Percentiles rank a stretch among this genome's conserved stretches.
Evolutionary conservation across 352 stramenopile genomes (phyloP).

Genomic region (Phytophthora idaei): DNA sequence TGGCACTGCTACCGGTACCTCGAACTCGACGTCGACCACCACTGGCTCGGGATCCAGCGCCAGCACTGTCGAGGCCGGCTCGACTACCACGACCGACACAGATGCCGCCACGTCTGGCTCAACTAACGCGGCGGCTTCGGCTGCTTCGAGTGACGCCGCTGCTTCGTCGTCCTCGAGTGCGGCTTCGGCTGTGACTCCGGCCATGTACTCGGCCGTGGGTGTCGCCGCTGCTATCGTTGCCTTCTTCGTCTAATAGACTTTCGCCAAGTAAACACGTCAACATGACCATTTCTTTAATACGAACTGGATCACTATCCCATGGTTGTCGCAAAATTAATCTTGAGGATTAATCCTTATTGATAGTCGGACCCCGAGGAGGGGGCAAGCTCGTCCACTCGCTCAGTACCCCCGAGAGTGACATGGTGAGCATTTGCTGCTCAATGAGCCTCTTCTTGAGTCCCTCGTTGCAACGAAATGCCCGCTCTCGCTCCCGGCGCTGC

Average conservation of each 20-base stretch:
- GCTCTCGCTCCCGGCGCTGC: constrained; percentile 23
- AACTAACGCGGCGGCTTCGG: constrained; percentile 2
- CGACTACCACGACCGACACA: constrained; percentile 4
- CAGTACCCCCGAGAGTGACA: constrained; percentile 18
- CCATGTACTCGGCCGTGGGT: constrained; percentile 25
- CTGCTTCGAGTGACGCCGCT: constrained; percentile 2
- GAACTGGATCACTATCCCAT: not conserved
- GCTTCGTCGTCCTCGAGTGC: constrained; percentile 24
- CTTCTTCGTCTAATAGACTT: constrained; percentile 29
- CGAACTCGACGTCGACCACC: constrained; percentile 22
- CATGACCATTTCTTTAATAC: constrained; percentile 13
- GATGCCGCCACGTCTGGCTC: constrained; percentile 13
- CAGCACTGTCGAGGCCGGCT: constrained; percentile 17
- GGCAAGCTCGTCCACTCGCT: constrained; percentile 14
- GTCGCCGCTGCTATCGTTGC: constrained; percentile 14
- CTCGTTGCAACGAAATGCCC: constrained; percentile 17
- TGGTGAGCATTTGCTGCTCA: constrained; percentile 24
- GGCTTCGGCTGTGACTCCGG: constrained; percentile 26
- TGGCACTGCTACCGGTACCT: constrained; percentile 19
- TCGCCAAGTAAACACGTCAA: constrained; percentile 10
- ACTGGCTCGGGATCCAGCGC: constrained; percentile 24
- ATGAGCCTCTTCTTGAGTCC: constrained; percentile 21
- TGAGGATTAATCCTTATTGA: not conserved
- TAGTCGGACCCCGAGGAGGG: not conserved
- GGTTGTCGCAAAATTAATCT: constrained; percentile 4